These are phyloP conservation scores for Paspalum notatum DNA, from an alignment of 176 grass and related monocot species.

Conservation along the genomic window DNA sequence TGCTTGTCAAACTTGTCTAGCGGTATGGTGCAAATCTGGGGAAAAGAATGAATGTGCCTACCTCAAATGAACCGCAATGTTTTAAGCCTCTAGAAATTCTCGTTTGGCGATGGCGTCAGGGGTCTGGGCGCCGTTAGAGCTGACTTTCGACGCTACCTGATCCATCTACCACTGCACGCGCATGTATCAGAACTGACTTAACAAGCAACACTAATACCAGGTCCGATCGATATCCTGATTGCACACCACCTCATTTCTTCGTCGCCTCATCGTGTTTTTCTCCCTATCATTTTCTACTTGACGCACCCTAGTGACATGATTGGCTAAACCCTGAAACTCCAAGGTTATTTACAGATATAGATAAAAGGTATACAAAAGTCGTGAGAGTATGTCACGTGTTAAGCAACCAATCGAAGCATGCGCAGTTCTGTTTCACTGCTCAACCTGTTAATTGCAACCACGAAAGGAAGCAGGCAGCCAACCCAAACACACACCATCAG, in stretches of 20 bases:
- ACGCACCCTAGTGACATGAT: neutral
- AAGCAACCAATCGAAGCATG: neutral
- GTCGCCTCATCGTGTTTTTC: neutral
- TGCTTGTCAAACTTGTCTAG: constrained; percentile 40
- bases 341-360: neutral
- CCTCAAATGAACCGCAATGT: constrained; percentile 23
- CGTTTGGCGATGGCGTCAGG: neutral
- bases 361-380: neutral
- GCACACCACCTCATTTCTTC: neutral
- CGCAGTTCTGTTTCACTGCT: neutral
- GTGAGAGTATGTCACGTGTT: too few relatives aligned
- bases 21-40: neutral
- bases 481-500: constrained; percentile 8
- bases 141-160: constrained; percentile 24
- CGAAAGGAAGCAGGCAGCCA: neutral
- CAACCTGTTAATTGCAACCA: neutral
- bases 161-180: neutral
- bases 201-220: neutral
- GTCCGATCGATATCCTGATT: neutral
- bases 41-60: neutral
- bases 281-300: neutral
- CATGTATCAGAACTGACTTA: neutral
- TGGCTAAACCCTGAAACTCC: neutral
- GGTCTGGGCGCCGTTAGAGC: neutral
- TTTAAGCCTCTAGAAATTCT: neutral